phyloP scores from a whole-genome alignment of 2,329 filamentous ascomycete genomes.

The Penicillium vulpinum region DNA sequence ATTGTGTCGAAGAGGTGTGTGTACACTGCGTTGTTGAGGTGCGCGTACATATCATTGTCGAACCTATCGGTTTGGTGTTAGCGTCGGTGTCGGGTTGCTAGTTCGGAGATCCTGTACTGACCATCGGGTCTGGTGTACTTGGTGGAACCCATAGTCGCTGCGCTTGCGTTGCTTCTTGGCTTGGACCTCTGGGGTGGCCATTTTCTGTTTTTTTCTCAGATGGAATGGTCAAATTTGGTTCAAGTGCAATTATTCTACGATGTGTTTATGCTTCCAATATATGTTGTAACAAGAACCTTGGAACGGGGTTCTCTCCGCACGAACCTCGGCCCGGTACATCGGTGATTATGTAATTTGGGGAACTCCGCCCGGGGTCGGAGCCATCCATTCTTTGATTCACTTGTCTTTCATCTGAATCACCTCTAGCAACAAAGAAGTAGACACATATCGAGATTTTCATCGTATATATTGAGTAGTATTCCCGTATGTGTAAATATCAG shows the following conservation, averaged over 20 bases:
- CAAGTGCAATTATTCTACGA: neutral
- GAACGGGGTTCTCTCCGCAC: conserved; percentile 9
- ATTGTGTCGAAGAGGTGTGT: conserved; percentile 86
- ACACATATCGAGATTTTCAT: neutral
- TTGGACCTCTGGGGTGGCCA: conserved; percentile 33
- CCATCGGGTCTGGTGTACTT: conserved; percentile 88
- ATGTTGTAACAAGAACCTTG: neutral
- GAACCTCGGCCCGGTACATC: conserved; percentile 23
- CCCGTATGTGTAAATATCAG: neutral
- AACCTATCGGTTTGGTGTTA: conserved; percentile 55
- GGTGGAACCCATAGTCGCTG: conserved; percentile 72
- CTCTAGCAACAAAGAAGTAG: neutral
- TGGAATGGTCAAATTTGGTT: neutral
- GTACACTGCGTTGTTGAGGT: conserved; percentile 90
- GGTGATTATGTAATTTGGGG: conserved; percentile 20
- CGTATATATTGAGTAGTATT: neutral
- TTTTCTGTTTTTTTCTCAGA: neutral
- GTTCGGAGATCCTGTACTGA: conserved; percentile 34
- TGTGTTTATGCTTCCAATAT: neutral
- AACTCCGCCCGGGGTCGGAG: too few species aligned
- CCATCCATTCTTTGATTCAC: neutral
- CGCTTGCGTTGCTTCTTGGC: conserved; percentile 63
- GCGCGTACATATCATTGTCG: conserved; percentile 93
- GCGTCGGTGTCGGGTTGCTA: neutral
- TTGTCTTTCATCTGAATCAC: conserved; percentile 4